Conservation (phyloP, 2,329 filamentous ascomycete species). For the Triangularia setosa region DNA sequence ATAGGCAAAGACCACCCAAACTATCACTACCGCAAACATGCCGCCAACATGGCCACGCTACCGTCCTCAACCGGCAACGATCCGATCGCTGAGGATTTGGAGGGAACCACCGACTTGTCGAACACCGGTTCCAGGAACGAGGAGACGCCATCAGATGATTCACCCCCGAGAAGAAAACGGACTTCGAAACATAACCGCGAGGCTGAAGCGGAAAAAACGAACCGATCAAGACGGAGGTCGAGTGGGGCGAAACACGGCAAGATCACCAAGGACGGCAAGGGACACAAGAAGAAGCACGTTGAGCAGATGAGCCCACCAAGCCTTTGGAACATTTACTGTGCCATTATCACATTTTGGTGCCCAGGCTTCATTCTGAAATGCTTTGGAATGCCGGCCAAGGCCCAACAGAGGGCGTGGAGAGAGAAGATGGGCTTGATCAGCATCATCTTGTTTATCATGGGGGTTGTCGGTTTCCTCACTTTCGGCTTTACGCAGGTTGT, state of each 20-base stretch:
- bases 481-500: slow-evolving; percentile 93
- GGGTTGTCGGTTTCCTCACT: slow-evolving; percentile 88
- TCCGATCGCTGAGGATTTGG: slow-evolving; percentile 75
- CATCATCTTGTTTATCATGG: slow-evolving; percentile 83
- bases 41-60: slow-evolving; percentile 83
- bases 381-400: slow-evolving; percentile 80
- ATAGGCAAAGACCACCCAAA: slow-evolving; percentile 87
- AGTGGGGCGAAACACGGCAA: slow-evolving; percentile 53
- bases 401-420: slow-evolving; percentile 88
- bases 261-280: slow-evolving; percentile 54
- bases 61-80: slow-evolving; percentile 93
- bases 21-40: slow-evolving; percentile 93
- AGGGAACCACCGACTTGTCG: slow-evolving; percentile 57
- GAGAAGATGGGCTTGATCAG: slow-evolving; percentile 98
- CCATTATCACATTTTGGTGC: slow-evolving; percentile 89
- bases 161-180: slow-evolving; percentile 34
- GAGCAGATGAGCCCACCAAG: slow-evolving; percentile 75
- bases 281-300: slow-evolving; percentile 46
- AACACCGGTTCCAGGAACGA: slow-evolving; percentile 39
- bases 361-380: slow-evolving; percentile 80
- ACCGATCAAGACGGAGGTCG: slow-evolving; percentile 34
- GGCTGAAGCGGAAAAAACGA: slow-evolving; percentile 37
- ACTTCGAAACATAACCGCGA: slow-evolving; percentile 33
- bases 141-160: slow-evolving; percentile 44
- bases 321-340: slow-evolving; percentile 93